Evolutionary conservation across 495 filamentous ascomycete species (phyloP).

Genomic region (Sabuloglossum arenarium): DNA sequence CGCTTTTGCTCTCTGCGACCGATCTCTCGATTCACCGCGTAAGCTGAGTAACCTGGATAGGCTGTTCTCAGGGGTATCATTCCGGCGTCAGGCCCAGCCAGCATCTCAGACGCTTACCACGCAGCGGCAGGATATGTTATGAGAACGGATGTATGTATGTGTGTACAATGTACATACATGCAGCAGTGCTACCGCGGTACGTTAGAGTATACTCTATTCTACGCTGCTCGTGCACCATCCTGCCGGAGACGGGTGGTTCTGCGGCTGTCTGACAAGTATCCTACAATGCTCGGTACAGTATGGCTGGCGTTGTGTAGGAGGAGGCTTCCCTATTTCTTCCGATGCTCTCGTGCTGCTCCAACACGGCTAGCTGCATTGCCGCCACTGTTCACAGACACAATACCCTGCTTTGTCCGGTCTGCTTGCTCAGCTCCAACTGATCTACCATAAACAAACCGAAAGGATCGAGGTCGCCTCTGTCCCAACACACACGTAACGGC

Average conservation of each 20-base stretch:
- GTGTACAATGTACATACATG: neutral
- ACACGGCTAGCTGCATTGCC: neutral
- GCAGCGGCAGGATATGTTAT: neutral
- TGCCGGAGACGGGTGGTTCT: neutral
- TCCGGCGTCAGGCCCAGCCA: neutral
- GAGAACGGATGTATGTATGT: no score
- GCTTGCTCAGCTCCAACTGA: no score
- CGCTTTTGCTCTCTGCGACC: no score
- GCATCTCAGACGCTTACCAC: neutral
- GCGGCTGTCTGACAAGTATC: neutral
- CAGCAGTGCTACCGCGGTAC: no score
- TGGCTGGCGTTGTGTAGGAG: no score
- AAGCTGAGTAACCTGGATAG: neutral
- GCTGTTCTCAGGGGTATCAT: neutral
- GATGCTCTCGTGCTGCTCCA: neutral
- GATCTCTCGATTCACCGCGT: no score
- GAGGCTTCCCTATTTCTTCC: neutral
- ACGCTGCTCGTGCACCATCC: neutral
- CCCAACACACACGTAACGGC: neutral
- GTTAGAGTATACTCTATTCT: no score
- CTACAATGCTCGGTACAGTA: no score
- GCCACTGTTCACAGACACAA: neutral
- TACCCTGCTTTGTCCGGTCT: no score
- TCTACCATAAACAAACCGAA: no score
- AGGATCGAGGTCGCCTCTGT: no score